Evolutionary conservation across 768 basidiomycete species (phyloP).

Genomic region (Boletus vermiculosoides): DNA sequence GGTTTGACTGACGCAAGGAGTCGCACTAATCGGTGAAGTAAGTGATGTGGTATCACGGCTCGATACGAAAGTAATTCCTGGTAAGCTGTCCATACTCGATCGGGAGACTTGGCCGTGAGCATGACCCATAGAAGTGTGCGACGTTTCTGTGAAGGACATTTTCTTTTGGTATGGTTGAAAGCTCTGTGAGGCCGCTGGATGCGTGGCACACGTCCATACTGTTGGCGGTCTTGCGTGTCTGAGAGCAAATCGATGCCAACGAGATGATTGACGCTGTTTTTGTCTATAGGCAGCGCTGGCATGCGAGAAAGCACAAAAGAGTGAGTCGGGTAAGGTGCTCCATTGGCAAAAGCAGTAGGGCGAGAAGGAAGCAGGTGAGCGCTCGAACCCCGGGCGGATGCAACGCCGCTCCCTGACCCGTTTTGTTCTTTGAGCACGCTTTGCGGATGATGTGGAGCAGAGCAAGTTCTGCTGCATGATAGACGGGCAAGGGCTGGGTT

Average conservation of each 20-base stretch:
- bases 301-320: background rate
- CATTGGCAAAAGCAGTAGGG: background rate
- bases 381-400: background rate
- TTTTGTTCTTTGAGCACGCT: background rate
- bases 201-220: background rate
- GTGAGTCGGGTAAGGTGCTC: background rate
- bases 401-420: background rate
- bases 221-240: slow-evolving; percentile 9
- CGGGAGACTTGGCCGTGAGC: slow-evolving; percentile 31
- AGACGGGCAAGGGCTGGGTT: slow-evolving; percentile 3
- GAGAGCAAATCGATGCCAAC: slow-evolving; percentile 6
- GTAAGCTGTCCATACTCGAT: slow-evolving; percentile 47
- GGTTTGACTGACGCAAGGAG: slow-evolving; percentile 54
- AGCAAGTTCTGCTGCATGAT: slow-evolving; percentile 4
- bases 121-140: slow-evolving; percentile 33
- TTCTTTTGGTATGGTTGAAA: slow-evolving; percentile 9
- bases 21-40: slow-evolving; percentile 62
- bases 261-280: slow-evolving; percentile 3
- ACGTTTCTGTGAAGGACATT: slow-evolving; percentile 20
- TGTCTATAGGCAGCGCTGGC: background rate
- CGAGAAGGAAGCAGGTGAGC: background rate
- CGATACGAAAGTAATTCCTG: slow-evolving; percentile 29
- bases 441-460: slow-evolving; percentile 1
- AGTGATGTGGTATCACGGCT: slow-evolving; percentile 32
- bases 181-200: background rate